Conservation (phyloP, 495 filamentous ascomycete genomes). For the Podospora anserina region DNA sequence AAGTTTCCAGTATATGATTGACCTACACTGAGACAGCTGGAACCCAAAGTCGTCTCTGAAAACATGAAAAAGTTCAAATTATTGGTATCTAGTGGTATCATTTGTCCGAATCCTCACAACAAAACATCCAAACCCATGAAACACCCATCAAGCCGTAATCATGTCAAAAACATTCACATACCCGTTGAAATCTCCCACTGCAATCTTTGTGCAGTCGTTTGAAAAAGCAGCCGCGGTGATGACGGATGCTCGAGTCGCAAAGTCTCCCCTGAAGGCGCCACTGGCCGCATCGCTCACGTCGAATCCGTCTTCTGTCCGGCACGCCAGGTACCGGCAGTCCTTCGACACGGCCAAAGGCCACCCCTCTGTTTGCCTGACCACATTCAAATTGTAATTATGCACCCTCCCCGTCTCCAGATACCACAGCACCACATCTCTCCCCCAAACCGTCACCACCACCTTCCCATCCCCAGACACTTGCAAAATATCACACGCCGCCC, state of each 20-base stretch:
- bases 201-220: slow-evolving; percentile 13
- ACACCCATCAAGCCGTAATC: slow-evolving; percentile 11
- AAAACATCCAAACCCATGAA: not conserved
- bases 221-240: slow-evolving; percentile 22
- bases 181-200: slow-evolving; percentile 16
- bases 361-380: slow-evolving; percentile 22
- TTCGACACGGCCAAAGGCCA: slow-evolving; percentile 35
- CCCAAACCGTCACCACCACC: slow-evolving; percentile 30
- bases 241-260: not conserved
- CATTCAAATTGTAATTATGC: slow-evolving; percentile 24
- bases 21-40: not conserved
- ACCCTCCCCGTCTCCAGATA: slow-evolving; percentile 18
- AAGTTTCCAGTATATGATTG: not conserved
- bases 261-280: slow-evolving; percentile 26
- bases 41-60: not conserved
- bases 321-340: slow-evolving; percentile 28
- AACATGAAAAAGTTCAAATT: not conserved
- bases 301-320: slow-evolving; percentile 33
- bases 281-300: slow-evolving; percentile 29
- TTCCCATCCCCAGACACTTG: slow-evolving; percentile 25
- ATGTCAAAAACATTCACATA: slow-evolving; percentile 16
- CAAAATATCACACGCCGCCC: slow-evolving; percentile 18
- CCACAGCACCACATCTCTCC: slow-evolving; percentile 30
- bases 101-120: not conserved
- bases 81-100: not conserved